Evolutionary conservation across 2,329 filamentous ascomycete genomes (phyloP).

Genomic region (Sporothrix humicola): DNA sequence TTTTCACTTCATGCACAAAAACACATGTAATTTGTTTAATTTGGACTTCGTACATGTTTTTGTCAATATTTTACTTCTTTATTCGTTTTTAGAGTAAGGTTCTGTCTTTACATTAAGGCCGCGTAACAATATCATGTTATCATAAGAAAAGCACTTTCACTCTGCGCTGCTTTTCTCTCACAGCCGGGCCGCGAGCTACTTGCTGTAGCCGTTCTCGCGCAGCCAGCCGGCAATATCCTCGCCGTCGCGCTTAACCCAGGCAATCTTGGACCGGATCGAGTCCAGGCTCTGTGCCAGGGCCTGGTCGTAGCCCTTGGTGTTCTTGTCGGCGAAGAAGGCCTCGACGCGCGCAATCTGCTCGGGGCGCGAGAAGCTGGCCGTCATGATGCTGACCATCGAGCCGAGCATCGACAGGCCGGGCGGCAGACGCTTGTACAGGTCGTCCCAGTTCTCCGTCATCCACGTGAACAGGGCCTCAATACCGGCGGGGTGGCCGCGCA

Average conservation of each 20-base stretch:
- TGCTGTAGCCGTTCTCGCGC: slow-evolving; percentile 45
- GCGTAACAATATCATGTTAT: not conserved
- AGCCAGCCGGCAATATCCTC: slow-evolving; percentile 65
- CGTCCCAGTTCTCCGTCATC: slow-evolving; percentile 89
- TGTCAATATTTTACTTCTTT: slow-evolving; percentile 24
- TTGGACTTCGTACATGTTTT: no score
- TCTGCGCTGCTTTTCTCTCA: not conserved
- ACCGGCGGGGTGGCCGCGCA: slow-evolving; percentile 77
- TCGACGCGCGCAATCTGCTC: slow-evolving; percentile 78
- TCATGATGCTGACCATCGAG: slow-evolving; percentile 80
- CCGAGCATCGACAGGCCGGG: slow-evolving; percentile 87
- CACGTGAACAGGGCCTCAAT: slow-evolving; percentile 81
- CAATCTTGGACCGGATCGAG: slow-evolving; percentile 80
- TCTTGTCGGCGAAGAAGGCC: slow-evolving; percentile 79
- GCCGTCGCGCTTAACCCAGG: slow-evolving; percentile 78
- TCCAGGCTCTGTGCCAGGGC: slow-evolving; percentile 89
- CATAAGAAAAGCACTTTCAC: not conserved
- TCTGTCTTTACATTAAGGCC: slow-evolving; percentile 2
- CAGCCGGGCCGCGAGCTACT: slow-evolving; percentile 29
- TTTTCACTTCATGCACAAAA: not conserved
- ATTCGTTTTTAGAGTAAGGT: slow-evolving; percentile 21
- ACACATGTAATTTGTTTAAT: no score
- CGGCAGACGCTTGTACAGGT: slow-evolving; percentile 78
- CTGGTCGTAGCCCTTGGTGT: slow-evolving; percentile 84
- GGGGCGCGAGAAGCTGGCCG: slow-evolving; percentile 76